phyloP scores from a whole-genome alignment of 2,329 filamentous ascomycete genomes.

The Nothophoma quercina region DNA sequence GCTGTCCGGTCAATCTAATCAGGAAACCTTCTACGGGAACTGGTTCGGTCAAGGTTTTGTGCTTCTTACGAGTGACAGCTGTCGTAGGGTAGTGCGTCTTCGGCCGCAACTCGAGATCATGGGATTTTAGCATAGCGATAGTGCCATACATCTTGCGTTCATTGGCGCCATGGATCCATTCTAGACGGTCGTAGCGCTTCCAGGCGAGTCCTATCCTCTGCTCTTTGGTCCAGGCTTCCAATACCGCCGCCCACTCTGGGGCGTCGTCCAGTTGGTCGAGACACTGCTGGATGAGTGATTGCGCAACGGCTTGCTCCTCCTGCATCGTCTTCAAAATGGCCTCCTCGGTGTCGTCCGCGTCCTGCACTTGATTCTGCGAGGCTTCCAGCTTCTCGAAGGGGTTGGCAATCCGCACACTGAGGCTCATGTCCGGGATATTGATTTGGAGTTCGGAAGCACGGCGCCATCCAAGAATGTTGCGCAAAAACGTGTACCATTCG shows the following conservation, averaged over 20 bases:
- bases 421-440: constrained; percentile 68
- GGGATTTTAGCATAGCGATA: constrained; percentile 70
- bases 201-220: constrained; percentile 71
- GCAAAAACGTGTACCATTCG: constrained; percentile 74
- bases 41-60: constrained; percentile 62
- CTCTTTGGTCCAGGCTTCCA: constrained; percentile 65
- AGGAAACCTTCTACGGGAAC: constrained; percentile 71
- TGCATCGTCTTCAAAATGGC: constrained; percentile 55
- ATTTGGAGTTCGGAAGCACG: constrained; percentile 65
- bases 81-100: constrained; percentile 70
- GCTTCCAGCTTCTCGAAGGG: constrained; percentile 64
- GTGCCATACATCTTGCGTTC: constrained; percentile 74
- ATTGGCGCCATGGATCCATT: constrained; percentile 72
- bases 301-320: constrained; percentile 64
- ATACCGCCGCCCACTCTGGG: constrained; percentile 66
- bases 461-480: constrained; percentile 65
- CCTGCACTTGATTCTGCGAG: constrained; percentile 51
- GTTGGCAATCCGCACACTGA: constrained; percentile 65
- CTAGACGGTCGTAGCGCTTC: constrained; percentile 73
- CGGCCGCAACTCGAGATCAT: constrained; percentile 71
- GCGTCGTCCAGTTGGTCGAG: constrained; percentile 65
- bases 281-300: constrained; percentile 64
- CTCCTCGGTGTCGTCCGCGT: constrained; percentile 56
- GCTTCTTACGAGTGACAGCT: constrained; percentile 50
- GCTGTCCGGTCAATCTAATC: constrained; percentile 69